Conservation (phyloP, 495 filamentous ascomycete genomes). For the Penicillium paradoxum region DNA sequence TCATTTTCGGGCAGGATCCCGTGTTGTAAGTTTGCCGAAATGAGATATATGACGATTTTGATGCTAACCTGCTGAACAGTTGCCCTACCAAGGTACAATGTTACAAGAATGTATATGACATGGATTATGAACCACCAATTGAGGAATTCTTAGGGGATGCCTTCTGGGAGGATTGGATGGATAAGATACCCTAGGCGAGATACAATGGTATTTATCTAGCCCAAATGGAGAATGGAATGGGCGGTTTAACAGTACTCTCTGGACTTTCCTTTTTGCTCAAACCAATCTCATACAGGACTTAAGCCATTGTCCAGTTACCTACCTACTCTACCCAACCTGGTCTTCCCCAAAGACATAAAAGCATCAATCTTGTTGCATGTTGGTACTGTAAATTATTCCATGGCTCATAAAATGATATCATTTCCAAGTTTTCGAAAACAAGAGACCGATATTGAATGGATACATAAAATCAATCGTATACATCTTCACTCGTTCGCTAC, state of each 20-base stretch:
- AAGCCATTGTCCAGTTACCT: too few species aligned
- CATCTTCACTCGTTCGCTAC: slow-evolving; percentile 1
- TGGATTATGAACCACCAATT: slow-evolving; percentile 12
- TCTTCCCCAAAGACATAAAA: neutral
- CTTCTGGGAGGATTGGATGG: slow-evolving; percentile 5
- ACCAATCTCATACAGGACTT: too few species aligned
- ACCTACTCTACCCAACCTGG: too few species aligned
- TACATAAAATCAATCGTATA: neutral
- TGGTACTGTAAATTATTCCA: neutral
- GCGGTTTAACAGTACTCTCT: neutral
- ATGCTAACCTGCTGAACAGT: slow-evolving; percentile 15
- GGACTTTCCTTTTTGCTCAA: too few species aligned
- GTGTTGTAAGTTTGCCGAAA: slow-evolving; percentile 27
- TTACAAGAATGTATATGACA: slow-evolving; percentile 29
- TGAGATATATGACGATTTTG: neutral
- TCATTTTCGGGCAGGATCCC: slow-evolving; percentile 48
- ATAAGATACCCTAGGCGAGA: neutral
- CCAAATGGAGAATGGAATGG: neutral
- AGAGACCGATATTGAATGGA: slow-evolving; percentile 4
- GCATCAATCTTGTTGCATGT: neutral
- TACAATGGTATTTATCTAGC: slow-evolving; percentile 2
- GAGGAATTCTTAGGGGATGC: slow-evolving; percentile 1
- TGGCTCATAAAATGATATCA: neutral
- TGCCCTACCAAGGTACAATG: slow-evolving; percentile 30
- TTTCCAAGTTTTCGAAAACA: neutral